phyloP scores from a whole-genome alignment of 495 filamentous ascomycete species.

The Thermochaetoides thermophila region DNA sequence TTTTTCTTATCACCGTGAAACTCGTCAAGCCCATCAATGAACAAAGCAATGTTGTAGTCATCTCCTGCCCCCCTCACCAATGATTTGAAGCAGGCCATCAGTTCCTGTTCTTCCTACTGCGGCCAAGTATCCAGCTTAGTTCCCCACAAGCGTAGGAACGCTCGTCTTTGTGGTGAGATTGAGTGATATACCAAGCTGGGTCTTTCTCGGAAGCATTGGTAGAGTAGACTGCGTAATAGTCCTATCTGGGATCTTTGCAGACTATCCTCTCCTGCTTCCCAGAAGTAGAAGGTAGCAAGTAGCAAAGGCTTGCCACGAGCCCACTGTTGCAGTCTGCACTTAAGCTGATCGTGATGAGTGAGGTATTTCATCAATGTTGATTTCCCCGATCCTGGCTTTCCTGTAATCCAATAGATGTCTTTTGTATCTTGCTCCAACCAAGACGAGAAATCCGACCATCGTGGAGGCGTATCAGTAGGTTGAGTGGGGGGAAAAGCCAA shows the following conservation, averaged over 20 bases:
- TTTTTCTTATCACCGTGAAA: conserved; percentile 16
- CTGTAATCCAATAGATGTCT: conserved; percentile 3
- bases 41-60: not conserved
- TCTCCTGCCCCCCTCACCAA: not conserved
- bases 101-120: not conserved
- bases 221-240: conserved; percentile 8
- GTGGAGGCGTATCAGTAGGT: not conserved
- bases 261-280: conserved; percentile 9
- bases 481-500: not conserved
- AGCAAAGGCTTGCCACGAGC: not conserved
- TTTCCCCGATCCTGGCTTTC: conserved; percentile 2
- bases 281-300: conserved; percentile 11
- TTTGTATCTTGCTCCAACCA: not conserved
- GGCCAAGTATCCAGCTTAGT: not conserved
- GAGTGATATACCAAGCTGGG: conserved; percentile 7
- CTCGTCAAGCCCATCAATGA: conserved; percentile 24
- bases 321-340: conserved; percentile 1
- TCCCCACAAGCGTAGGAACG: conserved; percentile 3
- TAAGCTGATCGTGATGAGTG: not conserved
- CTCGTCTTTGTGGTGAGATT: conserved; percentile 12
- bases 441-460: not conserved
- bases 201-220: conserved; percentile 4
- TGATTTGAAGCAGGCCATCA: not conserved
- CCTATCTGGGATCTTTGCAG: conserved; percentile 11
- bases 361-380: conserved; percentile 4